A percentile compares a stretch with the other conserved stretches of the same genome.
phyloP scores from a whole-genome alignment of 2,329 filamentous ascomycete genomes.

The Zalaria sp. region DNA sequence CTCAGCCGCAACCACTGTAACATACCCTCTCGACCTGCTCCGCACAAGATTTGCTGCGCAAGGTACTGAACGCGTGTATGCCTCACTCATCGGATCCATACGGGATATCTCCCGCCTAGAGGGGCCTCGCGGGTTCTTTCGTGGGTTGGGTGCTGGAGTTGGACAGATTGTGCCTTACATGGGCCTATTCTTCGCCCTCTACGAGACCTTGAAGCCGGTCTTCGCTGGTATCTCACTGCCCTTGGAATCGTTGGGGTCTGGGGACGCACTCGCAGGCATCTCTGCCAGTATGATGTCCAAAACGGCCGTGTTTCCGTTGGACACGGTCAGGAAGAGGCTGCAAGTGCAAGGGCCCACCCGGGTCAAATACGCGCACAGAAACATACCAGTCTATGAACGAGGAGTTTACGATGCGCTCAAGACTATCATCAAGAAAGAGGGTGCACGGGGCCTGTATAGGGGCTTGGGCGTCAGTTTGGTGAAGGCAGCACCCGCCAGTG shows the following conservation, averaged over 20 bases:
- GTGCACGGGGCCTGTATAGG: constrained; percentile 68
- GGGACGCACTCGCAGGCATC: constrained; percentile 72
- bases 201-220: constrained; percentile 53
- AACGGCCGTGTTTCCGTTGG: constrained; percentile 81
- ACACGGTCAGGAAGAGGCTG: constrained; percentile 81
- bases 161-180: constrained; percentile 90
- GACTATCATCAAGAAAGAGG: constrained; percentile 58
- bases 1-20: constrained; percentile 64
- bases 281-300: constrained; percentile 71
- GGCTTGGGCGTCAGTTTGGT: constrained; percentile 78
- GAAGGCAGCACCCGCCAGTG: constrained; percentile 87
- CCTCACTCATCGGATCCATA: constrained; percentile 53
- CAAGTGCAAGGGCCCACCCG: constrained; percentile 91
- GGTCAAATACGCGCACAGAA: constrained; percentile 61
- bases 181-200: constrained; percentile 87
- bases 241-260: constrained; percentile 48
- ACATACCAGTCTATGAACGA: constrained; percentile 70
- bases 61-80: constrained; percentile 66
- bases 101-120: constrained; percentile 61
- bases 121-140: constrained; percentile 70
- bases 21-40: constrained; percentile 87
- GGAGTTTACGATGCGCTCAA: constrained; percentile 52
- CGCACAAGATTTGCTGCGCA: constrained; percentile 95
- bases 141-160: constrained; percentile 67
- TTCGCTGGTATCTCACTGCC: constrained; percentile 36